Base-by-base conservation (phyloP, 768 basidiomycete genomes). In the Termitomyces sp. region DNA sequence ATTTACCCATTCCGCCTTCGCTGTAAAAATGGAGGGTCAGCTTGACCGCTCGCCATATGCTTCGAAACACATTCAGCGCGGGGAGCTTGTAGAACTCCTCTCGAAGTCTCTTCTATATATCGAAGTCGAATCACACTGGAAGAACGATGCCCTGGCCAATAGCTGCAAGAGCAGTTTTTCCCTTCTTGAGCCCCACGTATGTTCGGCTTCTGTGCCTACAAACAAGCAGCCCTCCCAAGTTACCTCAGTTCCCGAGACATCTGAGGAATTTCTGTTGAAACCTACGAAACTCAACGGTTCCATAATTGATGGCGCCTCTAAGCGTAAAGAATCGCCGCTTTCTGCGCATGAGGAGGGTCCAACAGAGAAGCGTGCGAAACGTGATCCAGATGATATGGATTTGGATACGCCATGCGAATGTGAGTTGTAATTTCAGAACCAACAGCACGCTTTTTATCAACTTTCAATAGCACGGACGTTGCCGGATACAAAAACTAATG, bases 61-160 rank as follows among this genome's bases (percentile, higher is more conserved):
- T 56, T 75, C 79, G 59, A 88, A 85, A 64, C 86, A 88, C 57
- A 84, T 93, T 50, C 86, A 84, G 24, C 82, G 90, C 19, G 91
- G 91, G 11, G 88, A 92, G 65, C 79, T 93, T 24, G 74, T 91
- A 40, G 89, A 93, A 54, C 81, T 92, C 22, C 79, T 93, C 34
- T 79, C 80, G 65, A 93, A 90, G 70, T 83, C 91, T 3, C 72
- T 93, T 17, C 78, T 93, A 10, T 93, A 90, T 61, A 74, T 78
- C 19, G 91, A 93, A 71, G 88, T 88, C 51, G 91, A 93, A 73
- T 79, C 85, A 7, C 91, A 93, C 63, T 93, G 88, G 85, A 80
- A 82, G 58, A 78, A 77, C 9, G 82, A 83, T 64, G 72, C 75
- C 35, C 70, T 87, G 56, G 77, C 81, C 7, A 75, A 72, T 44